Base-by-base conservation (phyloP, 1,284 basidiomycete species). In the Ceratobasidium theobromae region DNA sequence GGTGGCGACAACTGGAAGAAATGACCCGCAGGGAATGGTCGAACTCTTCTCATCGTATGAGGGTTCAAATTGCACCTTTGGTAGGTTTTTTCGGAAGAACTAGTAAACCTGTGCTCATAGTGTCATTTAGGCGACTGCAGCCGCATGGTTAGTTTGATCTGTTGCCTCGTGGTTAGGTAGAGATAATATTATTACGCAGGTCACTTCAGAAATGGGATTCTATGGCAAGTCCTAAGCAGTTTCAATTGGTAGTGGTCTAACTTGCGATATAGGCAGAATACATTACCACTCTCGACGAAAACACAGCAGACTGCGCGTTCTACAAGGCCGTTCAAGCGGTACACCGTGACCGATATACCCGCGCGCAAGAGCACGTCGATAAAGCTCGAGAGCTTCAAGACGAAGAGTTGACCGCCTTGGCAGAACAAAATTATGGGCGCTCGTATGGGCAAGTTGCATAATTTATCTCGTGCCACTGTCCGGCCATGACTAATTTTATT, bases 321-420 rank as follows among this genome's bases (percentile, higher is more conserved):
- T 85, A 83, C 76, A 78, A 81, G 66, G 81, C 84, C 9, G 83
- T 85, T 68, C 73, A 84, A n/a, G 80, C 80, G 28, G 80, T 84
- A 27, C 82, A 85, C 70, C 77, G 81, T 52, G 81, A 81, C 69
- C 81, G 84, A 73, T 82, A 81, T 70, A 73, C 76, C 43, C 78
- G 79, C 40, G 83, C 84, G 8, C 75, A 80, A 69, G 77, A 79
- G 66, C 81, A 84, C 69, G 84, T 86, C 70, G 79, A 78, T 68
- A 80, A 80, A 66, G 83, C 84, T 1, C 77, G 84, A 45, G 84
- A 85, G 72, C 77, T 80, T 40, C 75, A 85, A 58, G 84, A 85
- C 71, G 77, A 77, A 21, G 83, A 85, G 73, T 77, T 86, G 35
- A 84, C 81, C 0, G 80, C 80, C 9, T 75, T 85, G 53, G 80